Evolutionary conservation across 1,139 yeast genomes (phyloP), one percentile per base, ranked within the genome.

Genomic region (Candida tetrigidarum): DNA sequence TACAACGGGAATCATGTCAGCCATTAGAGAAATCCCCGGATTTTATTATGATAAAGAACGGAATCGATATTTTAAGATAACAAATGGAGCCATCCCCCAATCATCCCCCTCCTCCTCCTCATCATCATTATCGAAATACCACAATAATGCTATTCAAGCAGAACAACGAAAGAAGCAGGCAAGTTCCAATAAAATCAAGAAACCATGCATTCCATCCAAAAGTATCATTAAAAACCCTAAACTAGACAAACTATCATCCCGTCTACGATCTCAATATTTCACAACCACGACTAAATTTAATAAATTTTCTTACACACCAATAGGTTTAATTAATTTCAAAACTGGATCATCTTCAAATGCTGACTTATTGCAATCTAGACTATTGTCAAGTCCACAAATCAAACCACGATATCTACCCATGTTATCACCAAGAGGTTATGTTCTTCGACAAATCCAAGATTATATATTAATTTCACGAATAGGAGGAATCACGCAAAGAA

Each of bases 31-130:
- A 32, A 60, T 77, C 29, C 83, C 83, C 3, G 83, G 83, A 2
- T 76, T 64, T 46, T 72, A 72, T 54, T 79, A 56, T 53, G 83
- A 79, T 54, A 66, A 60, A 35, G 66, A 55, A 36, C 66, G 64
- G 43, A 66, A 64, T 18, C 63, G 71, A 45, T 79, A 78, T 55
- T 79, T 79, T 60, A 74, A 71, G 44, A 64, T 76, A 11, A 58
- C 61, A 39, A 75, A 67, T 48, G 80, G 80, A 1, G 63, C 65
- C 30, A 28, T 58, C 46, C 40, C 46, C 5, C 12, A 38, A n/a
- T 23, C 39, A 2, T 36, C 39, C 22, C 26, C 39, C 2, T 36
- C 39, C 22, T 37, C 39, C 2, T 37, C 39, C 16, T 22, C 27
- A 11, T 14, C 36, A 22, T 25, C 43, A 16, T 40, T 16, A 22